These are phyloP conservation scores for Moesziomyces parantarcticus DNA, from an alignment of 1,284 basidiomycete species.

Conservation along the genomic window DNA sequence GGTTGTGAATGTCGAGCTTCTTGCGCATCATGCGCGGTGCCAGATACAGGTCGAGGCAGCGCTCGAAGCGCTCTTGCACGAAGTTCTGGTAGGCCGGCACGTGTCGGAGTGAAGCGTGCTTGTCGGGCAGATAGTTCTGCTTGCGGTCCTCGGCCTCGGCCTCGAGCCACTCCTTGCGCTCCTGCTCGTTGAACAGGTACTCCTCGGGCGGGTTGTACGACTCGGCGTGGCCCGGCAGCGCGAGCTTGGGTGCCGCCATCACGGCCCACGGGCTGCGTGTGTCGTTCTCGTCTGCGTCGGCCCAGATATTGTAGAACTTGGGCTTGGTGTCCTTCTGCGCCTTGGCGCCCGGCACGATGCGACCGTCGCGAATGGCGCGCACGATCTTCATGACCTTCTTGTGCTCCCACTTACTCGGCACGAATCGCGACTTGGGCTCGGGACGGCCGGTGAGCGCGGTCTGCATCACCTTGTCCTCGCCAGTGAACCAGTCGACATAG, in stretches of 20 bases:
- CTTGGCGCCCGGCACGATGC: conserved; percentile 89
- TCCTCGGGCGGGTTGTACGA: conserved; percentile 99
- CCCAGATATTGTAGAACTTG: conserved; percentile 91
- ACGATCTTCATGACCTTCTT: conserved; percentile 99
- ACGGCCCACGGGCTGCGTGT: conserved; percentile 39
- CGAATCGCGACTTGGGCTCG: conserved; percentile 95
- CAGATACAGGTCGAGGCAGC: conserved; percentile 95
- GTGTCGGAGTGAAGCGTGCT: conserved; percentile 83
- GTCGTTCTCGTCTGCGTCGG: conserved; percentile 71
- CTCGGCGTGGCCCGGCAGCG: conserved; percentile 89
- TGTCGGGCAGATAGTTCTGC: conserved; percentile 87
- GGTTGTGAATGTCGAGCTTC: conserved; percentile 70
- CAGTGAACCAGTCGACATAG: conserved; percentile 96
- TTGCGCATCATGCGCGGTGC: conserved; percentile 81
- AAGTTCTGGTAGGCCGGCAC: conserved; percentile 93
- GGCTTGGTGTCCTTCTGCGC: conserved; percentile 73
- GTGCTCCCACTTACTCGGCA: conserved; percentile 99
- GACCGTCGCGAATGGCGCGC: conserved; percentile 93
- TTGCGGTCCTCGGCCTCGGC: conserved; percentile 91
- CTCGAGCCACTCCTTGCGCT: conserved; percentile 84
- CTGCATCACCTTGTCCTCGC: conserved; percentile 89
- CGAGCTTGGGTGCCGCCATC: conserved; percentile 90
- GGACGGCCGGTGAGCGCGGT: conserved; percentile 92
- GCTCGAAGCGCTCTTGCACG: conserved; percentile 91
- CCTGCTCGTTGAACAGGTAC: conserved; percentile 90